phyloP scores from a whole-genome alignment of 208 protist species.

The Porcisia hertigi region DNA sequence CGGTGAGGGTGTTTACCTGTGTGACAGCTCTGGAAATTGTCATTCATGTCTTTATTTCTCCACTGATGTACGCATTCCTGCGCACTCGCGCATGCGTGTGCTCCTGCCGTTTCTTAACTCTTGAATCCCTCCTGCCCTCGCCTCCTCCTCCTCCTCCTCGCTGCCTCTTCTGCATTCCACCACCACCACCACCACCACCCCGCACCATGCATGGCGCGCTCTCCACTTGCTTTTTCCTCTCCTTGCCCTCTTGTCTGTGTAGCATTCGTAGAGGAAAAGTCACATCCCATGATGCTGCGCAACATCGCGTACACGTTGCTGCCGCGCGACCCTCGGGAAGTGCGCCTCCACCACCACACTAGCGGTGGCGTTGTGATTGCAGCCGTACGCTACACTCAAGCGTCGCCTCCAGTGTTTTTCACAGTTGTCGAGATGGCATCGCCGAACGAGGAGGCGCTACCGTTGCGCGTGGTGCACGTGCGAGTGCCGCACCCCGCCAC shows the following conservation, averaged over 20 bases:
- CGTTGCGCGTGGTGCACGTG: slow-evolving; percentile 38
- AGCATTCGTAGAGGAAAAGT: not conserved
- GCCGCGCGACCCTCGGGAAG: slow-evolving; percentile 23
- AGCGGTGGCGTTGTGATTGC: slow-evolving; percentile 32
- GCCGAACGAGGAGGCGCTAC: slow-evolving; percentile 29
- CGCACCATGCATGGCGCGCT: not conserved
- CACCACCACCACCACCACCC: not conserved
- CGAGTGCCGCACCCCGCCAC: slow-evolving; percentile 27
- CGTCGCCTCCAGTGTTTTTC: slow-evolving; percentile 31
- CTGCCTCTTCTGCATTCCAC: no score
- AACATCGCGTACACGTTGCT: slow-evolving; percentile 31
- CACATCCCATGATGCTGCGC: slow-evolving; percentile 27
- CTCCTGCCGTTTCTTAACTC: not conserved
- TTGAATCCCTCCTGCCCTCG: not conserved
- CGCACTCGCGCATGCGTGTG: not conserved
- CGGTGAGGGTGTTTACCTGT: no score
- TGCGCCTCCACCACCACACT: slow-evolving; percentile 40
- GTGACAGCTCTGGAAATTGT: no score
- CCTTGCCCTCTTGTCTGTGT: not conserved
- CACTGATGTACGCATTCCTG: not conserved
- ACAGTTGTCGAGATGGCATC: slow-evolving; percentile 35
- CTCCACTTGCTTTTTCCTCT: not conserved
- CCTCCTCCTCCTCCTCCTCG: not conserved
- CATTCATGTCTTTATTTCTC: no score
- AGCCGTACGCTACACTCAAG: slow-evolving; percentile 16